Percentiles rank a stretch among this genome's conserved stretches.
phyloP scores from a whole-genome alignment of 2,329 filamentous ascomycete genomes.

The Eutypa lata region DNA sequence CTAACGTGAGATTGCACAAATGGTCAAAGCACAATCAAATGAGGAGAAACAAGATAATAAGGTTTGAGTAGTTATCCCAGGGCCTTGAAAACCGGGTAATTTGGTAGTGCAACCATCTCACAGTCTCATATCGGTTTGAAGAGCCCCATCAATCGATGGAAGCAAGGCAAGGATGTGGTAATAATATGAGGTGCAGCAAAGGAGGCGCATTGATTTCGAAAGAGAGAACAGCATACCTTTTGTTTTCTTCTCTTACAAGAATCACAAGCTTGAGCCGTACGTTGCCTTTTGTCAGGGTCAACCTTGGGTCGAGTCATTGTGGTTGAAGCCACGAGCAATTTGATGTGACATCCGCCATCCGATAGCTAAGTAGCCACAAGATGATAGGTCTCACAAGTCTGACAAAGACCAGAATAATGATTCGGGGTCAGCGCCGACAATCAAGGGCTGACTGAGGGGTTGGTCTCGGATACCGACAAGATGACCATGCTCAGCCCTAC shows the following conservation, averaged over 20 bases:
- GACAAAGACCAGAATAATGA: slow-evolving; percentile 19
- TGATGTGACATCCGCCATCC: slow-evolving; percentile 33
- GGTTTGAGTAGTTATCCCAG: no score
- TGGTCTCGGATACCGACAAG: slow-evolving; percentile 31
- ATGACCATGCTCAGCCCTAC: slow-evolving; percentile 26
- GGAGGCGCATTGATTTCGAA: neutral
- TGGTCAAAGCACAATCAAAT: neutral
- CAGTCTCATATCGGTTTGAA: neutral
- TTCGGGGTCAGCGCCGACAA: slow-evolving; percentile 25
- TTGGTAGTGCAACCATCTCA: neutral
- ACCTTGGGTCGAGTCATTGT: slow-evolving; percentile 52
- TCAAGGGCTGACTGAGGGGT: slow-evolving; percentile 20
- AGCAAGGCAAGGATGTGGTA: neutral
- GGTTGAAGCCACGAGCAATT: slow-evolving; percentile 20
- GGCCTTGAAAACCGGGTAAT: neutral
- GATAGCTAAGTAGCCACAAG: slow-evolving; percentile 24
- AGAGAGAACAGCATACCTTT: slow-evolving; percentile 48
- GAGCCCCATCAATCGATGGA: neutral
- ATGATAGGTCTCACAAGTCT: slow-evolving; percentile 19
- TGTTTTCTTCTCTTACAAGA: slow-evolving; percentile 65
- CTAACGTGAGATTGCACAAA: neutral
- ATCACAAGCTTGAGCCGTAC: slow-evolving; percentile 62
- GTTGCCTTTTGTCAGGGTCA: slow-evolving; percentile 57
- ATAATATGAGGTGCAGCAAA: neutral
- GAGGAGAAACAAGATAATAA: neutral